Conservation (phyloP, 345 rosid species). For the Eucalyptus cloeziana region DNA sequence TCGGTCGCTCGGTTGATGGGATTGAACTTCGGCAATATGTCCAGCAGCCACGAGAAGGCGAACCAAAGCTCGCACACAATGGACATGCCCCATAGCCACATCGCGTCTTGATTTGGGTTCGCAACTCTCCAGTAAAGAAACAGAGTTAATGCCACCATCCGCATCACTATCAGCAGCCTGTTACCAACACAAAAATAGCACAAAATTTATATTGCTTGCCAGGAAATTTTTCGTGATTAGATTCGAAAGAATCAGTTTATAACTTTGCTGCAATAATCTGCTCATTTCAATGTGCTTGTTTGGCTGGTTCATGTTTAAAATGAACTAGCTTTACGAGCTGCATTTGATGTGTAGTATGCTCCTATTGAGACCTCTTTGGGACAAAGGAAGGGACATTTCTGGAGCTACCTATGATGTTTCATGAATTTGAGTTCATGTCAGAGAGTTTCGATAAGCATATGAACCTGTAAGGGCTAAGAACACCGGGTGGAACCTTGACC, state of each 20-base stretch:
- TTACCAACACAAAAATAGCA: not conserved
- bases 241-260: not conserved
- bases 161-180: constrained; percentile 51
- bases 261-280: not conserved
- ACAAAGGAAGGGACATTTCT: not conserved
- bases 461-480: constrained; percentile 85
- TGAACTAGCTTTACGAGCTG: not conserved
- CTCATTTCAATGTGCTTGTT: not conserved
- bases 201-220: not conserved
- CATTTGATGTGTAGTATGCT: not conserved
- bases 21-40: constrained; percentile 72
- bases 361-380: not conserved
- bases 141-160: constrained; percentile 34
- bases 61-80: constrained; percentile 85
- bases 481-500: constrained; percentile 39
- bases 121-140: constrained; percentile 65
- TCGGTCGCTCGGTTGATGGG: constrained; percentile 85
- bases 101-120: constrained; percentile 79
- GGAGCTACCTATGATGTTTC: not conserved
- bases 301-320: not conserved
- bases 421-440: not conserved
- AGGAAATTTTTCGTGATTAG: not conserved
- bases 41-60: constrained; percentile 88
- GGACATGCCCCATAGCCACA: constrained; percentile 85
- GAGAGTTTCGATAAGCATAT: not conserved